phyloP scores from a whole-genome alignment of 2,329 filamentous ascomycete species.

The Hypoxylon sp. region DNA sequence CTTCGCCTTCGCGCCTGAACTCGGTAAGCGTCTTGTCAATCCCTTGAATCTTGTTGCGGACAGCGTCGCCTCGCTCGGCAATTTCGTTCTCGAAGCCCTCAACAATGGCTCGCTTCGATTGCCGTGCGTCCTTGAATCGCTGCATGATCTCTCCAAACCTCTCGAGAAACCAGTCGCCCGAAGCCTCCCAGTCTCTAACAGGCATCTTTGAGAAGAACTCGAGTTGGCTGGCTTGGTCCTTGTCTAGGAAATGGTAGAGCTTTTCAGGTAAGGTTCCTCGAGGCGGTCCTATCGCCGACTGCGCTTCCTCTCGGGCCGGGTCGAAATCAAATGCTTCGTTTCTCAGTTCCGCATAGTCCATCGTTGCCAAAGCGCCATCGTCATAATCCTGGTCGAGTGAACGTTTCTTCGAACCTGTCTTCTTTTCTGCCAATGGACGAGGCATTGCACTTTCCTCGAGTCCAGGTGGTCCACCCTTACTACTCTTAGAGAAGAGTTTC shows the following conservation, averaged over 20 bases:
- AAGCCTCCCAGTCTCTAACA: conserved; percentile 68
- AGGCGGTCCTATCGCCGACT: conserved; percentile 51
- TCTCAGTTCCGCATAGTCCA: conserved; percentile 64
- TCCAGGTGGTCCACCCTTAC: conserved; percentile 31
- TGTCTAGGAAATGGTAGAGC: conserved; percentile 60
- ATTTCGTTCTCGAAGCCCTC: conserved; percentile 67
- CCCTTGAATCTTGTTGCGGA: conserved; percentile 64
- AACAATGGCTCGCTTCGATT: conserved; percentile 62
- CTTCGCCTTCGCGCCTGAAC: conserved; percentile 67
- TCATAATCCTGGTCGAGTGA: conserved; percentile 64
- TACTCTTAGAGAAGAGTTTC: conserved; percentile 45
- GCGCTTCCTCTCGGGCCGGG: conserved; percentile 60
- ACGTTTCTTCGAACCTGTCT: conserved; percentile 46
- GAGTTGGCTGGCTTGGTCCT: conserved; percentile 55
- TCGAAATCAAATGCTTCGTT: conserved; percentile 69
- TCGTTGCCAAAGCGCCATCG: conserved; percentile 64
- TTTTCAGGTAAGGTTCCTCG: conserved; percentile 60
- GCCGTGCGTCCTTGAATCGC: conserved; percentile 61
- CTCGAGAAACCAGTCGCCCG: conserved; percentile 70
- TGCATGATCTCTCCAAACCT: conserved; percentile 64
- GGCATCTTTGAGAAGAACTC: conserved; percentile 67
- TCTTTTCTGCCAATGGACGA: conserved; percentile 43
- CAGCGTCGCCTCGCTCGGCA: conserved; percentile 64
- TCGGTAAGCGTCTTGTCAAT: conserved; percentile 67
- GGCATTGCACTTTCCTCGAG: conserved; percentile 48